Conservation (phyloP, 2,329 filamentous ascomycete genomes). For the Cladosporium sp. region DNA sequence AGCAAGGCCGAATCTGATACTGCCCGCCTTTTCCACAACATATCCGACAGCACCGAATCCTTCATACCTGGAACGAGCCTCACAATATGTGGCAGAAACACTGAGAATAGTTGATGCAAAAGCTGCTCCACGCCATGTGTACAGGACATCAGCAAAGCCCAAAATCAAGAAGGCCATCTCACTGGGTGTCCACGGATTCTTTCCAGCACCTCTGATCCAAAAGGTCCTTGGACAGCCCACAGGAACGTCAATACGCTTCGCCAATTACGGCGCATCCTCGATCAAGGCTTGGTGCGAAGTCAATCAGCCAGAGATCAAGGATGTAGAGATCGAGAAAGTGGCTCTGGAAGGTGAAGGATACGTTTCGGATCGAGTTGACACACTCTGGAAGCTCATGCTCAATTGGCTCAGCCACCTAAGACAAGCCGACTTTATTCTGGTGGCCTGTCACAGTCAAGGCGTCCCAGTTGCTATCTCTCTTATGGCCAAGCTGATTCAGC, state of each 20-base stretch:
- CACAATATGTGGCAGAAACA: conserved; percentile 35
- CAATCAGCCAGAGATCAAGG: conserved; percentile 56
- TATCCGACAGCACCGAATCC: conserved; percentile 51
- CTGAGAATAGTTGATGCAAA: conserved; percentile 28
- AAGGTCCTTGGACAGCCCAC: conserved; percentile 91
- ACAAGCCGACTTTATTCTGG: conserved; percentile 78
- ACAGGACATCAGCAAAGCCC: conserved; percentile 60
- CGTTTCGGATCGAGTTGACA: conserved; percentile 82
- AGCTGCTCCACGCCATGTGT: conserved; percentile 62
- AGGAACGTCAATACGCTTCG: conserved; percentile 90
- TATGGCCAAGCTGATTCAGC: conserved; percentile 83
- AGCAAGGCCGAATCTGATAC: conserved; percentile 56
- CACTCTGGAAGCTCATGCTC: conserved; percentile 87
- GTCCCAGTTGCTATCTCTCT: conserved; percentile 92
- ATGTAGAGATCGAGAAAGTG: conserved; percentile 85
- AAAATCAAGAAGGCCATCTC: conserved; percentile 81
- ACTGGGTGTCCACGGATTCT: conserved; percentile 91
- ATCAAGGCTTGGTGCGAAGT: conserved; percentile 77
- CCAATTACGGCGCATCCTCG: conserved; percentile 76
- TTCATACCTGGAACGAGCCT: conserved; percentile 39
- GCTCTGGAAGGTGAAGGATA: conserved; percentile 92
- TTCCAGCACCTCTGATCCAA: conserved; percentile 81
- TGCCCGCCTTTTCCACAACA: conserved; percentile 66
- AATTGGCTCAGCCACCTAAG: conserved; percentile 93
- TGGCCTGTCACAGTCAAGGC: conserved; percentile 95